Evolutionary conservation across 768 basidiomycete genomes (phyloP).

Genomic region (Hygrophoropsis aurantiaca): DNA sequence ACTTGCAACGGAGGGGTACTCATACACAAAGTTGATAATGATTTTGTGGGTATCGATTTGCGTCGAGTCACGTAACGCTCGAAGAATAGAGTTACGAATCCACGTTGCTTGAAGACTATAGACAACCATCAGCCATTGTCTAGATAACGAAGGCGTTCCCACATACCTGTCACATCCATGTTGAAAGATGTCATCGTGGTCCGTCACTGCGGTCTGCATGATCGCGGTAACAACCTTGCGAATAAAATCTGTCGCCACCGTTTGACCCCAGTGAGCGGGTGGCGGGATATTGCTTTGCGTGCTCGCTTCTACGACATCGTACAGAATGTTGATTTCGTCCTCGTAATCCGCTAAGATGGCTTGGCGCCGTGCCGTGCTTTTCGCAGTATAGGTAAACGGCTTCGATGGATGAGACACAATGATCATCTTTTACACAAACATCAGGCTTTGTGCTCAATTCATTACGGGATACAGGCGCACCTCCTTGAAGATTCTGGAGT

Average conservation of each 20-base stretch:
- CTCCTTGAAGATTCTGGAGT: slow-evolving; percentile 49
- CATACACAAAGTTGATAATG: slow-evolving; percentile 21
- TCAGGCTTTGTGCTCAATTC: background rate
- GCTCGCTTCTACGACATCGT: slow-evolving; percentile 31
- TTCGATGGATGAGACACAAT: slow-evolving; percentile 36
- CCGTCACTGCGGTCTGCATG: slow-evolving; percentile 21
- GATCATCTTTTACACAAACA: slow-evolving; percentile 38
- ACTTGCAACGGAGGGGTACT: slow-evolving; percentile 25
- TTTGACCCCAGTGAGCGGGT: slow-evolving; percentile 25
- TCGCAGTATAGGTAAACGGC: slow-evolving; percentile 44
- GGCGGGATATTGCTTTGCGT: slow-evolving; percentile 26
- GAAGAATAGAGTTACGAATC: slow-evolving; percentile 28
- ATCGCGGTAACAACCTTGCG: slow-evolving; percentile 34
- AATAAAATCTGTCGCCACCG: slow-evolving; percentile 28
- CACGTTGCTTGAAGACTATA: slow-evolving; percentile 36
- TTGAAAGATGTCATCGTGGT: slow-evolving; percentile 40
- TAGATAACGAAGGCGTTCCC: too few relatives aligned
- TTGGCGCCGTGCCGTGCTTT: slow-evolving; percentile 38
- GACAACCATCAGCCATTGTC: background rate
- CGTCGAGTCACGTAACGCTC: slow-evolving; percentile 7
- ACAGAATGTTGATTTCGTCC: slow-evolving; percentile 40
- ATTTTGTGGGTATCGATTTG: slow-evolving; percentile 17
- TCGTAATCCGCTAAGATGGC: slow-evolving; percentile 37
- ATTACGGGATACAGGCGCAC: slow-evolving; percentile 14
- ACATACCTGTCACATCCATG: slow-evolving; percentile 40